Conservation (phyloP, 129 eudicot species). For the Flaveria linearis region DNA sequence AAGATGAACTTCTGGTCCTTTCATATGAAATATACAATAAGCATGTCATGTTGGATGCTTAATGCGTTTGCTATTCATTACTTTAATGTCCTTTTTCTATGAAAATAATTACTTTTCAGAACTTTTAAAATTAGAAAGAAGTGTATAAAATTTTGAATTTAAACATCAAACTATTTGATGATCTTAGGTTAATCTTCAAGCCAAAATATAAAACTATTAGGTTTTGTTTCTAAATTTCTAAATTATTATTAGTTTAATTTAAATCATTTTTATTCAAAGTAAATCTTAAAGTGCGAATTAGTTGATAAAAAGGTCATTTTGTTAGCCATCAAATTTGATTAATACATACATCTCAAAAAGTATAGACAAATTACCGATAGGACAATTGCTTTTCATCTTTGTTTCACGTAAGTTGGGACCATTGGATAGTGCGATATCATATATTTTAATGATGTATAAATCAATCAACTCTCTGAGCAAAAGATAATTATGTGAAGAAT, state of each 20-base stretch:
- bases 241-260: background rate
- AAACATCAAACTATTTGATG: background rate
- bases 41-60: slow-evolving; percentile 7
- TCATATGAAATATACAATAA: background rate
- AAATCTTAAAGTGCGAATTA: background rate
- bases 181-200: slow-evolving; percentile 7
- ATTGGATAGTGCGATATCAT: background rate
- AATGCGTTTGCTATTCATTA: background rate
- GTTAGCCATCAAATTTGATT: background rate
- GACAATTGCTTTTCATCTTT: background rate
- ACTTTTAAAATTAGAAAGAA: background rate
- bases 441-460: too few species aligned
- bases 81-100: background rate
- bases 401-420: background rate
- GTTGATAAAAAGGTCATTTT: background rate
- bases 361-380: background rate
- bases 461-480: too few species aligned
- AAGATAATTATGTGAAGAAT: too few species aligned
- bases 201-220: background rate
- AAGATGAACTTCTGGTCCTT: background rate
- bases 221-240: background rate
- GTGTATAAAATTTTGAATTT: background rate
- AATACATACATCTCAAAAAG: background rate
- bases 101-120: background rate
- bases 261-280: background rate